Evolutionary conservation across 2,329 filamentous ascomycete species (phyloP), one percentile per base, ranked within the genome.

Genomic region (Geosmithia morbida): DNA sequence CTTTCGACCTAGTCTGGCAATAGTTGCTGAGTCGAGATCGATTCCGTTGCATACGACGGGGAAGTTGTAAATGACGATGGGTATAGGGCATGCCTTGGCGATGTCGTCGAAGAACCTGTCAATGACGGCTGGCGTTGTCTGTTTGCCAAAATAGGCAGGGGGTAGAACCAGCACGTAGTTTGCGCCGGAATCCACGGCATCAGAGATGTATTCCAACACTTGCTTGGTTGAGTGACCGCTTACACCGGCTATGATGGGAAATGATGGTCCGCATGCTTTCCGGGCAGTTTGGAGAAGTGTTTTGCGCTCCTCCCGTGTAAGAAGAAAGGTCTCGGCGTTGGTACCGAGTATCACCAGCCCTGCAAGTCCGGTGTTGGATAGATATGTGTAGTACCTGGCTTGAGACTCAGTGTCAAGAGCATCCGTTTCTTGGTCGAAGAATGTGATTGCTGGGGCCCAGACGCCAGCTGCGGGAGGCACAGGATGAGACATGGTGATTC

Each of bases 191-290:
- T 66, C 68, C n/a, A 67, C 64, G 1, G 80, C 80, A 55, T 83
- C 80, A 26, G 59, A 55, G 47, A 79, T 69, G 51, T 72, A 73
- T 57, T 81, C 73, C 1, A 81, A 67, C 2, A 77, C 75, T 60
- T 84, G 79, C 51, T 71, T 70, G 2, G 77, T 83, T 16, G 77
- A 81, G 59, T 83, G 79, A 0, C 74, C 78, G n/a, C 77, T 71
- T 5, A 79, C 75, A 30, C 81, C 81, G 66, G 45, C 88, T 71
- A 92, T 88, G 53, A 95, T 72, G 22, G 89, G 88, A 63, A 90
- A 95, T 62, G 89, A 83, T 0, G 87, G 85, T 0, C 88, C 88
- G 45, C 94, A 83, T 45, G 78, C 78, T 58, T 87, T 83, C 48
- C 88, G 79, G 61, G 80, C 81, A 10, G 73, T 66, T 26, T 65